A percentile compares a stretch with the other conserved stretches of the same genome.
phyloP scores from a whole-genome alignment of 176 grass and related monocot genomes.

The Musa itinerans region DNA sequence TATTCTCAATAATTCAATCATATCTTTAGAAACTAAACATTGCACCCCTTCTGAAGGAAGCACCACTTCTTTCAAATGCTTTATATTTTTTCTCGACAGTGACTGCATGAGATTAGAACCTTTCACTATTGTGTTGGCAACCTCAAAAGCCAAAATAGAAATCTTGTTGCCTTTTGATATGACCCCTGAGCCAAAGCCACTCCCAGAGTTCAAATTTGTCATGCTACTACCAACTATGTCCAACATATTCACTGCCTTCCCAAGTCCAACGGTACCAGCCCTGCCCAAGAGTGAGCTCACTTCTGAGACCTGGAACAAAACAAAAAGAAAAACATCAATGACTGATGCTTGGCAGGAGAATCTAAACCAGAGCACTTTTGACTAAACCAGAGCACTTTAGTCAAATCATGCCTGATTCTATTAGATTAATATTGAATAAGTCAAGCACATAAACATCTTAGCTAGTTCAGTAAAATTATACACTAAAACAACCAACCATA shows the following conservation, averaged over 20 bases:
- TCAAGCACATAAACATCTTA: background rate
- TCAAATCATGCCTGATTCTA: background rate
- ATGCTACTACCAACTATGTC: constrained; percentile 26
- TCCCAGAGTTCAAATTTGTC: constrained; percentile 18
- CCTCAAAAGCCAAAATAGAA: constrained; percentile 50
- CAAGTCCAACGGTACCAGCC: constrained; percentile 10
- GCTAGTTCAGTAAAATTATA: background rate
- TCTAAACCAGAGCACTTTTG: background rate
- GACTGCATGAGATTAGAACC: constrained; percentile 44
- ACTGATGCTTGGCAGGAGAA: background rate
- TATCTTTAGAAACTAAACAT: constrained; percentile 42
- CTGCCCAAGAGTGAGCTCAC: constrained; percentile 15
- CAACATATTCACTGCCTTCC: constrained; percentile 25
- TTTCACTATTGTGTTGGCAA: constrained; percentile 64
- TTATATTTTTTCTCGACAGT: constrained; percentile 38
- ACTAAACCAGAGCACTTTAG: background rate
- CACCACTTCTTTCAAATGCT: constrained; percentile 33
- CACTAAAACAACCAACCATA: background rate
- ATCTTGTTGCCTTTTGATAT: constrained; percentile 30
- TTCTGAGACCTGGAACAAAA: constrained; percentile 27
- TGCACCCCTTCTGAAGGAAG: constrained; percentile 36
- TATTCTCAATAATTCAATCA: constrained; percentile 28
- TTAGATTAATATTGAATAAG: background rate
- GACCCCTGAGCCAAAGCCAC: constrained; percentile 12
- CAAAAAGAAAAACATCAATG: background rate